phyloP scores from a whole-genome alignment of 768 basidiomycete genomes.

The Mrakia blollopis region DNA sequence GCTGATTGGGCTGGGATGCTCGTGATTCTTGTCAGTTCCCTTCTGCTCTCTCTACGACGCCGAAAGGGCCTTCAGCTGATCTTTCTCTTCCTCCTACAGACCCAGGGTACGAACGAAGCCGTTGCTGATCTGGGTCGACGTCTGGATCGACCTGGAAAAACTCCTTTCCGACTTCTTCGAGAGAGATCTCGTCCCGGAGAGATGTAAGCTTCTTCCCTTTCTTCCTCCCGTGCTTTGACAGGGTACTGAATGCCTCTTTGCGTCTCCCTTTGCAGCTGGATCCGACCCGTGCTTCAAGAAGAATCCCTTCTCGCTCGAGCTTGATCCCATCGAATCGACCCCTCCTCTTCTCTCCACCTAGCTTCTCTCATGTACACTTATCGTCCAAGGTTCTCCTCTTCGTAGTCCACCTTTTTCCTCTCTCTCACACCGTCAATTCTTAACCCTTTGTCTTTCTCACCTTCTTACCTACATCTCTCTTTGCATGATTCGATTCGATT shows the following conservation, averaged over 20 bases:
- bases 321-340: too few relatives aligned
- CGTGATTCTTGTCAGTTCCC: constrained; percentile 49
- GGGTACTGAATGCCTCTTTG: neutral
- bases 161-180: constrained; percentile 65
- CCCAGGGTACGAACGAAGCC: constrained; percentile 81
- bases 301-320: neutral
- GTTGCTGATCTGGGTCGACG: constrained; percentile 69
- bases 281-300: constrained; percentile 2
- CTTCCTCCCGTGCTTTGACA: neutral
- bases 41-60: neutral
- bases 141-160: constrained; percentile 59
- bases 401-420: too few relatives aligned
- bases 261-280: constrained; percentile 1
- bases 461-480: too few relatives aligned
- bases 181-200: constrained; percentile 71
- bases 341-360: too few relatives aligned
- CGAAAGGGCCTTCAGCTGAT: too few relatives aligned
- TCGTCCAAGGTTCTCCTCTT: too few relatives aligned
- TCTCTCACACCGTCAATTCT: too few relatives aligned
- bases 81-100: constrained; percentile 48
- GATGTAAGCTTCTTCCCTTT: constrained; percentile 49
- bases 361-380: too few relatives aligned
- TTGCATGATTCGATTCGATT: too few relatives aligned
- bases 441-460: too few relatives aligned
- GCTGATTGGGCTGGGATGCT: constrained; percentile 77